phyloP scores from a whole-genome alignment of 1,284 basidiomycete species.

The Pyrrhoderma noxium region DNA sequence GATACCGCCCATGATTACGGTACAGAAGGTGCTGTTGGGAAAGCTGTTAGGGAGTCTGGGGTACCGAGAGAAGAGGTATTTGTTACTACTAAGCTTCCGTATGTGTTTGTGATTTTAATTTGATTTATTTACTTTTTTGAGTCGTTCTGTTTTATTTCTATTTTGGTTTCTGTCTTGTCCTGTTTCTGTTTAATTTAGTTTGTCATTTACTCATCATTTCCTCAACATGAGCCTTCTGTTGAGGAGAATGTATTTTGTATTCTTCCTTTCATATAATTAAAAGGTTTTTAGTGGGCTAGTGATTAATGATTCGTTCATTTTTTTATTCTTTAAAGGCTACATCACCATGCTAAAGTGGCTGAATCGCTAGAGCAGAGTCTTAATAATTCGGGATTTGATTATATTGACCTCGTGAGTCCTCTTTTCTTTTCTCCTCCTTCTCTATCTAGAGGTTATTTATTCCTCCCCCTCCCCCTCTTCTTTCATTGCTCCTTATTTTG shows the following conservation, averaged over 20 bases:
- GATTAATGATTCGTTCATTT: too few relatives aligned
- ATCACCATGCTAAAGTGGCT: slow-evolving; percentile 19
- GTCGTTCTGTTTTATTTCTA: neutral
- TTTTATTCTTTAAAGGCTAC: slow-evolving; percentile 12
- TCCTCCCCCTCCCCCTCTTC: too few relatives aligned
- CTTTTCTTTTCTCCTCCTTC: neutral
- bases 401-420: slow-evolving; percentile 20
- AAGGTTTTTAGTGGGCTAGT: too few relatives aligned
- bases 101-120: too few relatives aligned
- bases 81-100: slow-evolving; percentile 36
- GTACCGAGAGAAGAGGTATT: slow-evolving; percentile 33
- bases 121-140: too few relatives aligned
- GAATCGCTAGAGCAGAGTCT: slow-evolving; percentile 21
- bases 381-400: slow-evolving; percentile 17
- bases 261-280: too few relatives aligned
- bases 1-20: slow-evolving; percentile 24
- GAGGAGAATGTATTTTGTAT: too few relatives aligned
- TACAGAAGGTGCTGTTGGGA: slow-evolving; percentile 33
- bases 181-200: too few relatives aligned
- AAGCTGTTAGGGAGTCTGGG: slow-evolving; percentile 31
- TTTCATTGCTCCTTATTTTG: neutral
- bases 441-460: too few relatives aligned
- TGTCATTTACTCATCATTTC: neutral
- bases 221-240: too few relatives aligned
- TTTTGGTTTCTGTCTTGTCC: neutral